These are phyloP conservation scores for Jatropha multifida DNA, from an alignment of 441 rosid genomes.

Conservation along the genomic window DNA sequence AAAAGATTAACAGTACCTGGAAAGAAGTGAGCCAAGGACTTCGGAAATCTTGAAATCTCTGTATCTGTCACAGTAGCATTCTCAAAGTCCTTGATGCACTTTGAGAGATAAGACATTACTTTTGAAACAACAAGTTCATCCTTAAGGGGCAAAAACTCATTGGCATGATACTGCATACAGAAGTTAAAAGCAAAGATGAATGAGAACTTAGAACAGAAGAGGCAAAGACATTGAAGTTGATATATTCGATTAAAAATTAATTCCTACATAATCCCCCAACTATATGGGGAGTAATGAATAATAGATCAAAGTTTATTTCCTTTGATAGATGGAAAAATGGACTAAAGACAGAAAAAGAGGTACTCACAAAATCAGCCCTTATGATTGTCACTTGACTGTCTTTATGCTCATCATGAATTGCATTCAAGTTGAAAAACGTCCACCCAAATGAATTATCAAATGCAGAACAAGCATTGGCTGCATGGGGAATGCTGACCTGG, in stretches of 20 bases:
- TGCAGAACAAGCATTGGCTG: conserved; percentile 51
- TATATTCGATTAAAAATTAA: no score
- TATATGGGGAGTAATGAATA: no score
- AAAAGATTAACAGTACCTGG: conserved; percentile 39
- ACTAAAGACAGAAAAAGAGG: no score
- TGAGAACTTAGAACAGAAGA: not conserved
- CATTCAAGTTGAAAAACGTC: conserved; percentile 59
- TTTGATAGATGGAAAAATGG: no score
- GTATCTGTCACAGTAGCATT: conserved; percentile 35
- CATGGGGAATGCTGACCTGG: conserved; percentile 51
- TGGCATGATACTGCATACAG: conserved; percentile 48
- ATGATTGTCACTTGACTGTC: conserved; percentile 36
- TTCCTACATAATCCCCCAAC: no score
- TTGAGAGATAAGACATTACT: conserved; percentile 40
- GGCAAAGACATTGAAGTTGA: not conserved
- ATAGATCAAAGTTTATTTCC: no score
- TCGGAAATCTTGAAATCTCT: conserved; percentile 46
- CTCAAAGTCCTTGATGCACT: conserved; percentile 40
- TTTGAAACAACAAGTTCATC: conserved; percentile 44
- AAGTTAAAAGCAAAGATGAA: not conserved
- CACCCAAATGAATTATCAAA: conserved; percentile 47
- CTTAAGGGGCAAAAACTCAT: conserved; percentile 41
- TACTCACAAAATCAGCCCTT: conserved; percentile 55
- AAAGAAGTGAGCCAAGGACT: conserved; percentile 54
- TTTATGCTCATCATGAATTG: conserved; percentile 44